Conservation (phyloP, 163 green algal species). For the Scenedesmus sp. region DNA sequence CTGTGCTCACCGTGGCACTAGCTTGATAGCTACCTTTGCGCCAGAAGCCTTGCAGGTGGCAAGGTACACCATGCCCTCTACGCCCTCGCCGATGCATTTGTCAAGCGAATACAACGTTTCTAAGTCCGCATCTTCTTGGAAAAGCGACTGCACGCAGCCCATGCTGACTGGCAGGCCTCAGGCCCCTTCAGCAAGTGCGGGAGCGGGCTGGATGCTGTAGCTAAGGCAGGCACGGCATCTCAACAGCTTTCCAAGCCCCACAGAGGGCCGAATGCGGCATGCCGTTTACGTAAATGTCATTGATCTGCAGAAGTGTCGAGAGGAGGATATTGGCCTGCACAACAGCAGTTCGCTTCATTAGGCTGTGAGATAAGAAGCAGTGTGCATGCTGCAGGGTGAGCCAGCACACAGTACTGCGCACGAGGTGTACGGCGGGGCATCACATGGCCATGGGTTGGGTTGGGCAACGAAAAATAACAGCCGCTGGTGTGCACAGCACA, state of each 20-base stretch:
- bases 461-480: neutral
- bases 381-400: no score
- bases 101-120: slow-evolving; percentile 21
- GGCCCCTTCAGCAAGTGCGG: neutral
- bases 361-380: no score
- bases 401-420: neutral
- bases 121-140: slow-evolving; percentile 38
- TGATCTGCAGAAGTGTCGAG: neutral
- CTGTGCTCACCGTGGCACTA: slow-evolving; percentile 9
- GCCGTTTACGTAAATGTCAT: neutral
- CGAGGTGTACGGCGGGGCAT: neutral
- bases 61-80: slow-evolving; percentile 48
- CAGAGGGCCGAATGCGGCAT: neutral
- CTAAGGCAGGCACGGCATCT: neutral
- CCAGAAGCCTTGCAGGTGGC: slow-evolving; percentile 8
- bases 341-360: neutral
- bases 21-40: slow-evolving; percentile 42
- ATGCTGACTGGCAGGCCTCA: slow-evolving; percentile 17
- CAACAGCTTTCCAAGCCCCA: neutral
- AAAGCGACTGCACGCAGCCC: slow-evolving; percentile 43
- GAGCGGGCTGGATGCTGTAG: neutral
- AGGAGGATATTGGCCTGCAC: neutral
- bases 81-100: slow-evolving; percentile 33
- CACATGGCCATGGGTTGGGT: neutral
- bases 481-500: neutral